Evolutionary conservation across 805 yeast species (phyloP), one percentile per base, ranked within the genome.

Genomic region (Teunomyces cretensis): DNA sequence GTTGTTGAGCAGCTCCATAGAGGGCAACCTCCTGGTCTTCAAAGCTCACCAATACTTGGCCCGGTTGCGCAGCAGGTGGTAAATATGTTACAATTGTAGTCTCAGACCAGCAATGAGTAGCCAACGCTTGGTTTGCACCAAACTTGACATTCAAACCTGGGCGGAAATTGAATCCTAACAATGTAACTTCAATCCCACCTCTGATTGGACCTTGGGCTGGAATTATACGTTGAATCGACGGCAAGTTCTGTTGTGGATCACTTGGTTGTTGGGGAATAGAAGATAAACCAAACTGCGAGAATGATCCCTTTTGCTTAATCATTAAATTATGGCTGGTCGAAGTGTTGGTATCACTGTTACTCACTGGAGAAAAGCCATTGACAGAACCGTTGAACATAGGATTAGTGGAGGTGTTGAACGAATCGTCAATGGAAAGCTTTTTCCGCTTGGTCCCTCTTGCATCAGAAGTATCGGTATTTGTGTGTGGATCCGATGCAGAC

Each of bases 41-140:
- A 52, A 94, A 85, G n/a, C 91, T 79, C 2, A 94, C 97, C 45
- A 87, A 72, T 2, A 94, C 99, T 53, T 91, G 96, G 0, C 98
- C 98, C 0, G 97, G 85, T 46, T 79, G 81, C 9, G 84, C 67
- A 1, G 97, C 88, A 2, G 99, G 97, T 2, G 99, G 99, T 41
- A 94, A 71, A 56, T 87, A 89, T 0, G 98, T 89, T 2, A 94
- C 96, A 43, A 94, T 86, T 0, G 99, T 94, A 1, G 94, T 78
- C 32, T 87, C 94, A 39, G 95, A 88, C 99, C 99, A 94, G 65
- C 96, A 91, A 58, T 90, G 96, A 0, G 97, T 89, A 2, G 94
- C 86, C 27, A 87, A 65, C 0, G 94, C 89, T 47, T 76, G 70
- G 59, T 82, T 83, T 9, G 84, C 81, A 28, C 99, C 99, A 67